Percentiles rank a stretch among this genome's conserved stretches.
These are phyloP conservation scores for Pilasporangium apinafurcum DNA, from an alignment of 352 stramenopile species.

Conservation along the genomic window DNA sequence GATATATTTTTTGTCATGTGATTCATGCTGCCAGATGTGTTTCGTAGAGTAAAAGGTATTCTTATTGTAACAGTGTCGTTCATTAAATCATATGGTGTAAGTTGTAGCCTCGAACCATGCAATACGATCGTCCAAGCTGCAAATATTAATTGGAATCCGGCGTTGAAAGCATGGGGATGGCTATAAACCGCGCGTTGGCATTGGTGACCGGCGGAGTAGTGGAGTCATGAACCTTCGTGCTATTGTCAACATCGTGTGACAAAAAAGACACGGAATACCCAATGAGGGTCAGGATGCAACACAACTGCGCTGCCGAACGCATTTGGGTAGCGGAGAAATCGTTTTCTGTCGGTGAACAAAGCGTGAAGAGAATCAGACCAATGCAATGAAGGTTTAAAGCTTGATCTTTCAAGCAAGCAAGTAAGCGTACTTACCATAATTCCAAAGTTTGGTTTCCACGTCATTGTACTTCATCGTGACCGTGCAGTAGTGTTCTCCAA, in stretches of 20 bases:
- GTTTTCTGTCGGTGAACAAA: conserved; percentile 4
- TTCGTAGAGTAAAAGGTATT: too few relatives aligned
- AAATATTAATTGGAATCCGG: too few relatives aligned
- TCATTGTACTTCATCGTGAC: conserved; percentile 19
- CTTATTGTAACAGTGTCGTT: too few relatives aligned
- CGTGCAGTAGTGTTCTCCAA: conserved; percentile 31
- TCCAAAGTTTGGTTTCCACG: conserved; percentile 31
- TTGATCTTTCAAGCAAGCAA: not conserved
- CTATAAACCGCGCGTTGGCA: too few relatives aligned
- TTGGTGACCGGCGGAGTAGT: too few relatives aligned
- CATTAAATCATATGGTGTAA: too few relatives aligned
- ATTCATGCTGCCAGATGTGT: too few relatives aligned
- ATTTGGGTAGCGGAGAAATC: conserved; percentile 29
- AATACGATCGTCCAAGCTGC: too few relatives aligned
- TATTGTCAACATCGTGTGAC: conserved; percentile 18
- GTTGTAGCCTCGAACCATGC: too few relatives aligned
- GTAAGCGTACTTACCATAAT: conserved; percentile 22
- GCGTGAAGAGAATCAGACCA: not conserved
- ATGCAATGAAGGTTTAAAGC: not conserved
- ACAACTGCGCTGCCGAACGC: conserved; percentile 27
- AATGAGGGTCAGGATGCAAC: conserved; percentile 48
- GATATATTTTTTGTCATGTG: too few relatives aligned
- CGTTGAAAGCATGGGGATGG: conserved; percentile 4
- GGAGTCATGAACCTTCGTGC: too few relatives aligned
- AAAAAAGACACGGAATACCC: conserved; percentile 46